Evolutionary conservation across 2,329 filamentous ascomycete genomes (phyloP), one percentile per base, ranked within the genome.

Genomic region (Alternaria sp.): DNA sequence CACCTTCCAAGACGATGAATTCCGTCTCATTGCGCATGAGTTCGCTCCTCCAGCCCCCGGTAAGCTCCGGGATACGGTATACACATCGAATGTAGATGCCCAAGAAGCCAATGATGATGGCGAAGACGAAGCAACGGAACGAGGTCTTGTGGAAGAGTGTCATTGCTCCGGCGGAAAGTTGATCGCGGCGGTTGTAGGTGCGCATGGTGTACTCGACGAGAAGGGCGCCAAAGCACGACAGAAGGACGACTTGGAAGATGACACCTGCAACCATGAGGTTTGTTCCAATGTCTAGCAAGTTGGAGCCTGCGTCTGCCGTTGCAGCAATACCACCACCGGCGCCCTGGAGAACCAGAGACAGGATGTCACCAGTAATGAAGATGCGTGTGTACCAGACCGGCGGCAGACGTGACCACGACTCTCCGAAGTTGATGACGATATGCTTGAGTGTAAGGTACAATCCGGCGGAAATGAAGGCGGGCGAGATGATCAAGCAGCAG

Each of bases 261-360:
- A 88, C 81, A 66, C 86, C 86, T 0, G 84, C 80, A 50, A 87
- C 82, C 75, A 87, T 86, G 56, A 87, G 80, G 61, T 85, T 74
- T 51, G 84, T 82, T 4, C 85, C 85, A 1, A 79, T 68, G 36
- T 83, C 73, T n/a, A 67, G 65, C 10, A 67, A 41, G 8, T 79
- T 73, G n/a, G 81, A 68, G 2, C 73, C 69, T 3, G 62, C 58
- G 13, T 80, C 75, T 1, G 83, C 83, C 0, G 81, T 80, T 0
- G 86, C 84, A 1, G 87, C 84, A 44, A 87, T 77, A 49, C 81
- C 85, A 56, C 86, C 86, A 11, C 85, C 85, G 7, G 79, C 80
- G 4, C 84, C 85, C 71, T 88, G 86, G 4, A 88, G 74, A 11
- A 85, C 62, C n/a, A 89, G 80, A n/a, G 82, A 84, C 52, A 85